phyloP scores from a whole-genome alignment of 306 rosid species.

The Fragaria ananassa region DNA sequence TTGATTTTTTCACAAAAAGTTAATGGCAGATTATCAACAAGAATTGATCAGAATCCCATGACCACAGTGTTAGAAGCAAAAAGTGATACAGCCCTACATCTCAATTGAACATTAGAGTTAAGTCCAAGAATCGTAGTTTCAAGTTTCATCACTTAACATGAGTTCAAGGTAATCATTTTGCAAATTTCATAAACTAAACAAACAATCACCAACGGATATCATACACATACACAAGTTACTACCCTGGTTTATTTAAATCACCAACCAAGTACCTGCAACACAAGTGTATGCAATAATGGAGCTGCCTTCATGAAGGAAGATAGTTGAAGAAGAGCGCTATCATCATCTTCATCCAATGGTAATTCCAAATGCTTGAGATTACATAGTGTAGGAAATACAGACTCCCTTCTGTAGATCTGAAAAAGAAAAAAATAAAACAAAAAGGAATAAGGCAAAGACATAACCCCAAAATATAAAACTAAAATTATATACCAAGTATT shows the following conservation, averaged over 20 bases:
- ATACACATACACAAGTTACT: too few species aligned
- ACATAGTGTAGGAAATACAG: background rate
- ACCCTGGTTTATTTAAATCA: too few species aligned
- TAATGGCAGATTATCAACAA: background rate
- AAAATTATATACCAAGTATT: background rate
- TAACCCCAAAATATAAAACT: background rate
- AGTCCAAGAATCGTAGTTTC: background rate
- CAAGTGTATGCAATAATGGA: background rate
- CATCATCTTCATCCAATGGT: background rate
- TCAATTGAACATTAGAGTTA: too few species aligned
- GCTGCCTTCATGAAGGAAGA: background rate
- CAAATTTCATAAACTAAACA: too few species aligned
- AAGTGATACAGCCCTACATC: background rate
- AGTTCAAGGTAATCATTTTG: background rate
- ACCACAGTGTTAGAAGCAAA: background rate
- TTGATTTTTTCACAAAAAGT: background rate
- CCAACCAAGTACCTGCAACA: too few species aligned
- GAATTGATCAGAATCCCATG: too few species aligned
- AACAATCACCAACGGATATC: too few species aligned
- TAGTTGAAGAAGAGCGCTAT: background rate
- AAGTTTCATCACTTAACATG: background rate
- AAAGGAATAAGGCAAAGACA: background rate
- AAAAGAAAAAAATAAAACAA: background rate
- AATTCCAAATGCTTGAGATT: background rate
- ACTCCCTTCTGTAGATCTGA: background rate